phyloP scores from a whole-genome alignment of 2,329 filamentous ascomycete genomes.

The Fusarium verrucosum region DNA sequence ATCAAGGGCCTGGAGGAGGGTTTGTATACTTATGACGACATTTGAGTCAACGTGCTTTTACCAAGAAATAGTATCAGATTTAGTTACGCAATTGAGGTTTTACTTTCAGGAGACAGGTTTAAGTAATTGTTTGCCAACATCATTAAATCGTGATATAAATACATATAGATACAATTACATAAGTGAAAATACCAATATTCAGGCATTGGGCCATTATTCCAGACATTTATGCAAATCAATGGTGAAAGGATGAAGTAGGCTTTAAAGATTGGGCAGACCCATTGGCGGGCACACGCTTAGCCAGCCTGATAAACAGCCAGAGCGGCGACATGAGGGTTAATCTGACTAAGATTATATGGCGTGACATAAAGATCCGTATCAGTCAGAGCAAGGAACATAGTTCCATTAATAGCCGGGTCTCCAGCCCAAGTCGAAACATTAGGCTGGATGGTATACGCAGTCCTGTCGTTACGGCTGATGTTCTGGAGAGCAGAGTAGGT shows the following conservation, averaged over 20 bases:
- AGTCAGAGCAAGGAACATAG: conserved; percentile 81
- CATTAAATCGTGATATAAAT: neutral
- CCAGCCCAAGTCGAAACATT: conserved; percentile 72
- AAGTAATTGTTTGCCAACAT: neutral
- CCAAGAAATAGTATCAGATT: neutral
- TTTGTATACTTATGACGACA: conserved; percentile 48
- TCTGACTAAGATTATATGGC: conserved; percentile 76
- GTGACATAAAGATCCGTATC: conserved; percentile 74
- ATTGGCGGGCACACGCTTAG: conserved; percentile 49
- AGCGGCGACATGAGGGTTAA: conserved; percentile 81
- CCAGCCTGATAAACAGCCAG: conserved; percentile 82
- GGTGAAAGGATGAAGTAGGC: neutral
- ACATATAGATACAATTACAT: neutral
- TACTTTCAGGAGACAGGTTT: fast-evolving
- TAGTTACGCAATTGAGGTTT: neutral
- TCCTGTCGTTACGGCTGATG: conserved; percentile 56
- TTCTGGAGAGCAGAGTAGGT: conserved; percentile 73
- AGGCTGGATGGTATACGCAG: conserved; percentile 77
- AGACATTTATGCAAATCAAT: too few relatives aligned
- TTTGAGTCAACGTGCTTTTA: neutral
- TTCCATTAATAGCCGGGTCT: conserved; percentile 77
- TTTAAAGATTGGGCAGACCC: too few relatives aligned
- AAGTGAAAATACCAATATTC: neutral
- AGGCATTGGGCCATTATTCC: neutral
- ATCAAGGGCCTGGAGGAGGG: conserved; percentile 58